phyloP scores from a whole-genome alignment of 1,284 basidiomycete species.

The Pascua guehoae region DNA sequence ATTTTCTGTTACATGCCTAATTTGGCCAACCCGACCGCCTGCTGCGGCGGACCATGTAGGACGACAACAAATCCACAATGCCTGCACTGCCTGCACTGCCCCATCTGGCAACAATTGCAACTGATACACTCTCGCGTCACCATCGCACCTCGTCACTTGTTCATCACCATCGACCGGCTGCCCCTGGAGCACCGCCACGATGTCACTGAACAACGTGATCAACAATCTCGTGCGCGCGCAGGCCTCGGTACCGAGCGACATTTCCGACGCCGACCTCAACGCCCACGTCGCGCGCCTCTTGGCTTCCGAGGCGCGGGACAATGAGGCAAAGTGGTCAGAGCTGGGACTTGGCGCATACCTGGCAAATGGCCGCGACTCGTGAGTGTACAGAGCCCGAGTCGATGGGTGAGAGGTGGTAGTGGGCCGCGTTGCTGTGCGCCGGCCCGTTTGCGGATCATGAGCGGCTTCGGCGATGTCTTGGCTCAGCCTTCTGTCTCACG shows the following conservation, averaged over 20 bases:
- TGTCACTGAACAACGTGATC: conserved; percentile 71
- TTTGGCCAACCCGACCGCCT: no score
- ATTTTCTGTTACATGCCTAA: no score
- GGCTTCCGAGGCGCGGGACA: conserved; percentile 82
- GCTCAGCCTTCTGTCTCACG: no score
- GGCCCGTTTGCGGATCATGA: conserved; percentile 39
- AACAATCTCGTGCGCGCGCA: conserved; percentile 79
- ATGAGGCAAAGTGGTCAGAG: conserved; percentile 59
- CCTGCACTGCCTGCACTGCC: no score
- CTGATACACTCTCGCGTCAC: no score
- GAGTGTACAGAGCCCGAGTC: conserved; percentile 49
- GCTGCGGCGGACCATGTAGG: no score
- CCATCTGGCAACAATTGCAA: background rate
- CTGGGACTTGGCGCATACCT: conserved; percentile 45
- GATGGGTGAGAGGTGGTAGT: no score
- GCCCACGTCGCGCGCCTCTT: conserved; percentile 81
- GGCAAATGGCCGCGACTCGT: conserved; percentile 48
- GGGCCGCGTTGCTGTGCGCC: no score
- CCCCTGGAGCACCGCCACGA: background rate
- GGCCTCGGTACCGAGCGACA: conserved; percentile 58
- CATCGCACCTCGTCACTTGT: no score
- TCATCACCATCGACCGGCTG: background rate
- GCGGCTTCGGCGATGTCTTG: no score
- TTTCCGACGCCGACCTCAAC: conserved; percentile 80
- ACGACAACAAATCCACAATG: background rate